phyloP scores from a whole-genome alignment of 768 basidiomycete genomes.

The Boletus sensibilis region DNA sequence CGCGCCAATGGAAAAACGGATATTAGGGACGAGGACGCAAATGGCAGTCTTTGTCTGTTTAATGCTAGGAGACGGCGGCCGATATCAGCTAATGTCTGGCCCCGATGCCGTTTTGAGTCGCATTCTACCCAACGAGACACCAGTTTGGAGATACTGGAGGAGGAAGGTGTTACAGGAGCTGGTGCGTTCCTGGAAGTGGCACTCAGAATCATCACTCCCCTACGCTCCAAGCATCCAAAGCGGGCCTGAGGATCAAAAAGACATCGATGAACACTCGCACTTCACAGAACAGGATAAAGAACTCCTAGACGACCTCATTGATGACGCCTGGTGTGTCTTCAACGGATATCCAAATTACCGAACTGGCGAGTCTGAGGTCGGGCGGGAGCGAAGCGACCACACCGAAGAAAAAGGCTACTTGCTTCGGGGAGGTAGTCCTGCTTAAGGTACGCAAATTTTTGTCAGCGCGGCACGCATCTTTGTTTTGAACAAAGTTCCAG shows the following conservation, averaged over 20 bases:
- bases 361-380: neutral
- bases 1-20: constrained; percentile 10
- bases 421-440: neutral
- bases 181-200: constrained; percentile 6
- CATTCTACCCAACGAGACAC: constrained; percentile 31
- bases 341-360: constrained; percentile 13
- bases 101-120: constrained; percentile 3
- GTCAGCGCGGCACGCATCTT: no score
- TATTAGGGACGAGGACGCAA: constrained; percentile 26
- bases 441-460: neutral
- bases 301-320: constrained; percentile 19
- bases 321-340: constrained; percentile 27
- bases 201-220: neutral
- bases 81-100: neutral
- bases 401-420: neutral
- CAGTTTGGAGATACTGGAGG: constrained; percentile 30
- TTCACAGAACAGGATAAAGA: constrained; percentile 3
- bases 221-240: constrained; percentile 16
- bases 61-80: constrained; percentile 9
- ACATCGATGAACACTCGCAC: constrained; percentile 4
- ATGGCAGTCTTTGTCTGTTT: constrained; percentile 31
- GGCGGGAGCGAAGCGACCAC: neutral
- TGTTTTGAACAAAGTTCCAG: neutral
- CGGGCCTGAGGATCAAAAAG: constrained; percentile 7
- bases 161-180: constrained; percentile 23